Evolutionary conservation across 2,329 filamentous ascomycete species (phyloP), one percentile per base, ranked within the genome.

Genomic region (Colletotrichum euphorbiae): DNA sequence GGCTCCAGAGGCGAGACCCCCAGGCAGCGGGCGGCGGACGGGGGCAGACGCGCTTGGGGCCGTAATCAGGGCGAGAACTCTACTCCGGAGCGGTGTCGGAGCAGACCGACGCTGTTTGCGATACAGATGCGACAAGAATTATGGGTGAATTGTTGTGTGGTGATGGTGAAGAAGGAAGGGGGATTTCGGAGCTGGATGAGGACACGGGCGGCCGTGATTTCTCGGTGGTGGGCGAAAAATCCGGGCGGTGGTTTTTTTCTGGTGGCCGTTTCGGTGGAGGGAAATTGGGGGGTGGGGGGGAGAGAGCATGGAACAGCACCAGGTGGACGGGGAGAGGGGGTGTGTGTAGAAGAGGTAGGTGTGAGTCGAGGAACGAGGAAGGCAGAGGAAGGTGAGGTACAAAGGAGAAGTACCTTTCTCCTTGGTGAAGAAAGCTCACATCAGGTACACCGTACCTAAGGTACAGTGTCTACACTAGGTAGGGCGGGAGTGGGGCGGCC

Each of bases 201-300:
- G 45, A 61, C 65, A 65, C 65, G 65, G 52, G 62, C 65, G 65
- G 65, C 65, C 65, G 65, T 38, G 65, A 59, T 55, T 65, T 68
- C 54, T 68, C 65, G 65, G 65, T 68, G 65, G 65, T 54, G 61
- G 60, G 65, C 33, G 38, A 65, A 42, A 68, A 68, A 68, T 64
- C 65, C 65, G 65, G 65, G 54, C 65, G 65, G 52, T 59, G 46
- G 51, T 67, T 67, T 28, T 28, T 28, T 28, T 64, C 36, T 62
- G 52, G 58, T 57, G 51, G 21, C 54, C 46, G 33, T 40, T 61
- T 51, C 31, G 58, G 58, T 28, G 19, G 45, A 40, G 19, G 55
- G 38, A 17, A 15, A 24, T 57, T 43, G 38, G 51, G 51, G 50
- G 46, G 11, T 13, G 40, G 42, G 51, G 33, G 40, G 51, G 51